Evolutionary conservation across 2,329 filamentous ascomycete species (phyloP).

Genomic region (Leptographium wingfieldii): DNA sequence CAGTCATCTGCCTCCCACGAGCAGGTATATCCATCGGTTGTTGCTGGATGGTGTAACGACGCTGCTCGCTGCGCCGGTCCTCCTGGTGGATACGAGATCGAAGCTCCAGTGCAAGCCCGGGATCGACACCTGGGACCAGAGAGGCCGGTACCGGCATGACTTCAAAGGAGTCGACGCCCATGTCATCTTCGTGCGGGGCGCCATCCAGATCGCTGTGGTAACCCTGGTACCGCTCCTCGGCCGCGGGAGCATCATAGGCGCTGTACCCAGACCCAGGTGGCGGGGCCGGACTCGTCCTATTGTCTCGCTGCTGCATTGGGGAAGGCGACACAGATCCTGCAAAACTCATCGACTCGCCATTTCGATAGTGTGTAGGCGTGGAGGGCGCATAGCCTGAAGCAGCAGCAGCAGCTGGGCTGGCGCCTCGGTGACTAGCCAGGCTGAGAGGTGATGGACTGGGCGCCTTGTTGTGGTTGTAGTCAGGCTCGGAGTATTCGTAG

Average conservation of each 20-base stretch:
- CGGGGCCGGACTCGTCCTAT: not conserved
- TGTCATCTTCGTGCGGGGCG: constrained; percentile 2
- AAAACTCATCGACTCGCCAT: constrained; percentile 3
- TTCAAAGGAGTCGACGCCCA: constrained; percentile 9
- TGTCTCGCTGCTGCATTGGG: constrained; percentile 1
- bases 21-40: constrained; percentile 30
- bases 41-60: constrained; percentile 1
- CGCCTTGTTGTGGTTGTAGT: constrained; percentile 11
- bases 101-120: constrained; percentile 41
- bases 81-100: constrained; percentile 45
- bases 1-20: constrained; percentile 27
- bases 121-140: constrained; percentile 49
- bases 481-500: constrained; percentile 1
- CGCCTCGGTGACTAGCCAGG: constrained; percentile 23
- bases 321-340: constrained; percentile 5
- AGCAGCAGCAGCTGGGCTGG: constrained; percentile 4
- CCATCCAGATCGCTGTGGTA: constrained; percentile 25
- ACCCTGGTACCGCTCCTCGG: constrained; percentile 20
- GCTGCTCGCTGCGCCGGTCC: constrained; percentile 27
- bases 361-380: constrained; percentile 3
- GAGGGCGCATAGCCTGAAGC: constrained; percentile 17
- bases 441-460: constrained; percentile 33
- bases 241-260: constrained; percentile 14
- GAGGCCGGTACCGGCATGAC: constrained; percentile 40
- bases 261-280: constrained; percentile 1